phyloP scores from a whole-genome alignment of 495 filamentous ascomycete genomes.

The Talaromyces proteolyticus region DNA sequence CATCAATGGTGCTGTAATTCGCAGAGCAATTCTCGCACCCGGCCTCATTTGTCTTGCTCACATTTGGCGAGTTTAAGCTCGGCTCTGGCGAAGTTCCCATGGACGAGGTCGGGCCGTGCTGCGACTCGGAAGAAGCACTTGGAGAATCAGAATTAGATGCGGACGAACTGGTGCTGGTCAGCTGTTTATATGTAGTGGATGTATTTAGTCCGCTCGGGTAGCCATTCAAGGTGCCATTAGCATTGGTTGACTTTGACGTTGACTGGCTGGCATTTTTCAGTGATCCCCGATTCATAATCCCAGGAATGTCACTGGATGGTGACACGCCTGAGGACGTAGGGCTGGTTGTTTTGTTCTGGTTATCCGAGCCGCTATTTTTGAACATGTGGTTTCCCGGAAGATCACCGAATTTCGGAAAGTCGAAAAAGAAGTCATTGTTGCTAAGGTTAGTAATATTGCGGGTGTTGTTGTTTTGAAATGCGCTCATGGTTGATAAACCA shows the following conservation, averaged over 20 bases:
- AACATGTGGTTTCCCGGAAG: slow-evolving; percentile 60
- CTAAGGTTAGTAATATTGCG: slow-evolving; percentile 44
- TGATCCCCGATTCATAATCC: slow-evolving; percentile 13
- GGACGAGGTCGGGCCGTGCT: slow-evolving; percentile 71
- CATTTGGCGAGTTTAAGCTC: slow-evolving; percentile 48
- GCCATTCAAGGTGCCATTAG: slow-evolving; percentile 1
- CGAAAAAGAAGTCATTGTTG: slow-evolving; percentile 84
- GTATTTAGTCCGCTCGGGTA: not conserved
- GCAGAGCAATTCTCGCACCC: slow-evolving; percentile 16
- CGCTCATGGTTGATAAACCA: slow-evolving; percentile 39
- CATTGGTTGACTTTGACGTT: not conserved
- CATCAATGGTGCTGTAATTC: slow-evolving; percentile 35
- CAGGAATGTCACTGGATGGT: slow-evolving; percentile 23
- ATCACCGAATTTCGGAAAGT: slow-evolving; percentile 88
- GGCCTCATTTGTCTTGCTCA: slow-evolving; percentile 52
- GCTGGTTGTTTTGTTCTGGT: slow-evolving; percentile 21
- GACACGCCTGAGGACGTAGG: slow-evolving; percentile 10
- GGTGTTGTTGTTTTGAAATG: slow-evolving; percentile 30
- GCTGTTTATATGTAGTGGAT: not conserved
- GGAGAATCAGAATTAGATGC: slow-evolving; percentile 49
- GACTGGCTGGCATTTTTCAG: not conserved
- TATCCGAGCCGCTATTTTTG: slow-evolving; percentile 37
- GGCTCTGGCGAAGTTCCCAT: slow-evolving; percentile 77
- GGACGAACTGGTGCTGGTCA: slow-evolving; percentile 11
- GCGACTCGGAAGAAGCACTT: slow-evolving; percentile 47